Evolutionary conservation across 73 alveolate species (phyloP).

Genomic region (Durusdinium trenchii): DNA sequence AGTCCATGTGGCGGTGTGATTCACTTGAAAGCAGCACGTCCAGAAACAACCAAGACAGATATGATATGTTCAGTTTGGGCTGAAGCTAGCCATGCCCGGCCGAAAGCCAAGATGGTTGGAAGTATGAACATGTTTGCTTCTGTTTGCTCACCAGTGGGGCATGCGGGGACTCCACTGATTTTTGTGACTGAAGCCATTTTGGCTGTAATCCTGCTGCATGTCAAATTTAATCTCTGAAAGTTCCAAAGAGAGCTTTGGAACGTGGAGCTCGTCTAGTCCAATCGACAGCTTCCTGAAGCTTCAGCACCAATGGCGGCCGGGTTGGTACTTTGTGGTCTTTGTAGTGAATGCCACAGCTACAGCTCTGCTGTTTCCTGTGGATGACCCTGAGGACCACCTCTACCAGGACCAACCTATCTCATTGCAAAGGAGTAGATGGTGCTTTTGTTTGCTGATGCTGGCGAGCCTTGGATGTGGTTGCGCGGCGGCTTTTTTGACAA

Average conservation of each 20-base stretch:
- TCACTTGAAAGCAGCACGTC: too few relatives aligned
- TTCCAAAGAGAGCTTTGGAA: background rate
- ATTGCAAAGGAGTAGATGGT: background rate
- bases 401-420: too few relatives aligned
- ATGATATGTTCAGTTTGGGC: too few relatives aligned
- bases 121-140: too few relatives aligned
- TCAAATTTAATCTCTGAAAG: background rate
- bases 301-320: background rate
- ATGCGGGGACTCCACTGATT: too few relatives aligned
- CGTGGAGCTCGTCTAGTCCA: background rate
- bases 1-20: too few relatives aligned
- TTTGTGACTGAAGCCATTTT: too few relatives aligned
- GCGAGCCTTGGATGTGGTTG: slow-evolving; percentile 53
- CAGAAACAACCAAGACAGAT: too few relatives aligned
- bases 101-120: too few relatives aligned
- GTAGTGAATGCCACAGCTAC: slow-evolving; percentile 7
- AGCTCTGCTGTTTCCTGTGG: background rate
- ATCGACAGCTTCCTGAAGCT: background rate
- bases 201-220: background rate
- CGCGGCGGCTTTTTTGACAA: slow-evolving; percentile 27
- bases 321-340: slow-evolving; percentile 1
- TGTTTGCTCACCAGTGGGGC: too few relatives aligned
- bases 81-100: too few relatives aligned
- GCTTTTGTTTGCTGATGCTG: background rate
- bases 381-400: background rate